A percentile compares a stretch with the other conserved stretches of the same genome.
Conservation (phyloP, 257 asterid species). For the Scutellaria galericulata region DNA sequence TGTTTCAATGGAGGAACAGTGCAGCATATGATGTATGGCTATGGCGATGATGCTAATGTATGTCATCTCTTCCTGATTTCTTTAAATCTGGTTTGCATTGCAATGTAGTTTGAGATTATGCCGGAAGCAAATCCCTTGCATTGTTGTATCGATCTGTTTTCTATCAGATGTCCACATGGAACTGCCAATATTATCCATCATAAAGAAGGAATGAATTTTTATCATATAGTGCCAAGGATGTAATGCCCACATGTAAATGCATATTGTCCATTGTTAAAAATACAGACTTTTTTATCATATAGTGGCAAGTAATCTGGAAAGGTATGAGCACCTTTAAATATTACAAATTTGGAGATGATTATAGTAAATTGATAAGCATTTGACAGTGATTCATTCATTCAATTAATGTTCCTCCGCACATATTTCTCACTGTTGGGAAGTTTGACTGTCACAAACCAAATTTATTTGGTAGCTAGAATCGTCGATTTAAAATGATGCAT, state of each 20-base stretch:
- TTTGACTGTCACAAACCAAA: slow-evolving; percentile 9
- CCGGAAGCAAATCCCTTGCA: not conserved
- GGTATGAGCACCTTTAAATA: not conserved
- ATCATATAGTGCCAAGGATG: too few relatives aligned
- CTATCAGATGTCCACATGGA: not conserved
- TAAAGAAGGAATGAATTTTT: not conserved
- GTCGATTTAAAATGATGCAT: not conserved
- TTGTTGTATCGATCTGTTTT: too few relatives aligned
- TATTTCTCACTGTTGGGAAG: slow-evolving; percentile 11
- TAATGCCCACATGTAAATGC: too few relatives aligned
- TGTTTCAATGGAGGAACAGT: slow-evolving; percentile 51
- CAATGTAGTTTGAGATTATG: not conserved
- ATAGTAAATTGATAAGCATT: not conserved
- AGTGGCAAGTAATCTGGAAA: not conserved
- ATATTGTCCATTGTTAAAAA: too few relatives aligned
- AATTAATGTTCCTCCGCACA: not conserved
- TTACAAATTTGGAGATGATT: not conserved
- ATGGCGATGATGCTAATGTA: slow-evolving; percentile 86
- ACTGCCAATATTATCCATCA: not conserved
- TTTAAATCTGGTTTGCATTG: slow-evolving; percentile 16
- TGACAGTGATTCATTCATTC: not conserved
- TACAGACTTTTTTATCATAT: too few relatives aligned
- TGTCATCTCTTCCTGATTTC: slow-evolving; percentile 30
- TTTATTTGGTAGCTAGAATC: slow-evolving; percentile 6
- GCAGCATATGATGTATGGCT: slow-evolving; percentile 97